Percentiles rank a stretch among this genome's conserved stretches.
Conservation (phyloP, 495 filamentous ascomycete species). For the Lasiosphaeria hispida region DNA sequence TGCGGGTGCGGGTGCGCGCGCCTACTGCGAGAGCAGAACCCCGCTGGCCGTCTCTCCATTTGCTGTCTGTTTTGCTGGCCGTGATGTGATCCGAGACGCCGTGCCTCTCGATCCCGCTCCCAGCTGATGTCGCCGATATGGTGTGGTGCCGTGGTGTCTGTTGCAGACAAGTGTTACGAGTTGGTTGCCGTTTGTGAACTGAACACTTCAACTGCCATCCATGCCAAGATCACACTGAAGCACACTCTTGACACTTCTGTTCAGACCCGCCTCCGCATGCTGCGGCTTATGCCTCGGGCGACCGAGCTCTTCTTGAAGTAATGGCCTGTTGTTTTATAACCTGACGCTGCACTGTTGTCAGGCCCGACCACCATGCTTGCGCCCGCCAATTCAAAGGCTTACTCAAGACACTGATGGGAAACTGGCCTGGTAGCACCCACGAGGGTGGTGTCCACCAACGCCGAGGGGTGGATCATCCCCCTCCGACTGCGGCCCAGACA, state of each 20-base stretch:
- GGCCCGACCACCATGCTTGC: not conserved
- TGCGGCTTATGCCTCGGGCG: not conserved
- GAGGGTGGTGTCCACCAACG: not conserved
- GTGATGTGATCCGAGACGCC: too few species aligned
- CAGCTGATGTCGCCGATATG: too few species aligned
- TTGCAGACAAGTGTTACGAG: not conserved
- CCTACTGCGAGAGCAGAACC: too few species aligned
- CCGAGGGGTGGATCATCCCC: not conserved
- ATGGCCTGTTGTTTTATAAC: too few species aligned
- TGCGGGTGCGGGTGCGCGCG: not conserved
- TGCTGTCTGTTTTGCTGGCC: too few species aligned
- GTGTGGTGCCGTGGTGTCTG: too few species aligned
- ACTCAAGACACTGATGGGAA: too few species aligned
- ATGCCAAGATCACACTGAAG: constrained; percentile 3
- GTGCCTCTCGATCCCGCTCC: too few species aligned
- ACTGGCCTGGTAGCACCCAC: not conserved
- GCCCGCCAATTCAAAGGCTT: too few species aligned
- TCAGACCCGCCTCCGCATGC: not conserved
- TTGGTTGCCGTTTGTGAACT: constrained; percentile 1
- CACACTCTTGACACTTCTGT: too few species aligned
- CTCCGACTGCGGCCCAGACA: constrained; percentile 2
- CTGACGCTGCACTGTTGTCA: not conserved
- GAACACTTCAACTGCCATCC: not conserved
- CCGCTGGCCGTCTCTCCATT: too few species aligned
- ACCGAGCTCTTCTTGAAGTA: not conserved